Conservation (phyloP, 371 early-diverging fungal species). For the Rhizopus arrhizus region DNA sequence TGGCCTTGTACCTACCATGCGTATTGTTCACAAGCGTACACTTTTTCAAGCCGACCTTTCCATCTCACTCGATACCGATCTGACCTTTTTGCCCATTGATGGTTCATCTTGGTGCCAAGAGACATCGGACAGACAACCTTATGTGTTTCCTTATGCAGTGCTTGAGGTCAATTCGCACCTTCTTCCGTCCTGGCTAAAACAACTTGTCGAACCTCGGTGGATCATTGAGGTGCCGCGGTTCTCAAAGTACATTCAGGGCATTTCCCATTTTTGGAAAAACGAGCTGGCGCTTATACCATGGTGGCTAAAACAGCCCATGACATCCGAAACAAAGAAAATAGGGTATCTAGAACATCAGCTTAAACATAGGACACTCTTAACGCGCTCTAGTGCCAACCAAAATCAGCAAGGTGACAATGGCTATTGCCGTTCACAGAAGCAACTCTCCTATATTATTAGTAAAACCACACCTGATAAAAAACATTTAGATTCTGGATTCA, state of each 20-base stretch:
- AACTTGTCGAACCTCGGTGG: constrained; percentile 83
- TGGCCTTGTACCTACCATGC: too few species aligned
- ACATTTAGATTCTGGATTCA: too few species aligned
- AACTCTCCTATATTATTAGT: constrained; percentile 32
- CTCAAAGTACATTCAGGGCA: constrained; percentile 97
- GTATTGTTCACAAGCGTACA: too few species aligned
- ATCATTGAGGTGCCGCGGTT: constrained; percentile 98
- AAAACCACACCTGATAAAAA: constrained; percentile 10
- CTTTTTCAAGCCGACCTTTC: too few species aligned
- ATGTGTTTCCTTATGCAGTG: constrained; percentile 53
- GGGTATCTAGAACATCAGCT: constrained; percentile 50
- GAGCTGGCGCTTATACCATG: constrained; percentile 91
- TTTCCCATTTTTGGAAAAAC: constrained; percentile 84
- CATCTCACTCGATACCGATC: too few species aligned
- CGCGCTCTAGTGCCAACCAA: constrained; percentile 7
- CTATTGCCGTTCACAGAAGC: neutral
- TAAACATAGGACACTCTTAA: constrained; percentile 32
- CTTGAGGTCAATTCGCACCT: constrained; percentile 91
- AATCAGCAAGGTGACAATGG: too few species aligned
- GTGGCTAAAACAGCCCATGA: constrained; percentile 94
- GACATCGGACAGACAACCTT: constrained; percentile 68
- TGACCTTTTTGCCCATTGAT: too few species aligned
- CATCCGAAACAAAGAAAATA: constrained; percentile 69
- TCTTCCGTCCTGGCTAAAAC: constrained; percentile 94
- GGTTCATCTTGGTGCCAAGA: too few species aligned